phyloP scores from a whole-genome alignment of 768 basidiomycete species.

The Nidularia pulvinata region DNA sequence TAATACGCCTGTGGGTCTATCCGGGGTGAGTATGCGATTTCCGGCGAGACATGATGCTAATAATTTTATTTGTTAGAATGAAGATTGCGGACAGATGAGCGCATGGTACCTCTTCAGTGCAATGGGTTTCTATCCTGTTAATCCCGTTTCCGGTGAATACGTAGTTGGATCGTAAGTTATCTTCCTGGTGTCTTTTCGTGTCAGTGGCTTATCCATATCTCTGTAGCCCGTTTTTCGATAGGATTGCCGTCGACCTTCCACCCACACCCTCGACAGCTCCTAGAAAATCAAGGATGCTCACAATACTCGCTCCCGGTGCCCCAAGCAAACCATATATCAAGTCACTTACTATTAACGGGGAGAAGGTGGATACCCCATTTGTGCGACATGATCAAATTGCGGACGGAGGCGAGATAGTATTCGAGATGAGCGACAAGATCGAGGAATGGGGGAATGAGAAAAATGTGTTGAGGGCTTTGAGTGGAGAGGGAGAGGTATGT shows the following conservation, averaged over 20 bases:
- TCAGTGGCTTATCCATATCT: background rate
- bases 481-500: background rate
- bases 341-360: slow-evolving; percentile 57
- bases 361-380: slow-evolving; percentile 36
- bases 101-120: slow-evolving; percentile 87
- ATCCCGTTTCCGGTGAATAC: slow-evolving; percentile 77
- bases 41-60: background rate
- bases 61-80: slow-evolving; percentile 48
- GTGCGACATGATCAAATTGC: slow-evolving; percentile 64
- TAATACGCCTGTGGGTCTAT: slow-evolving; percentile 64
- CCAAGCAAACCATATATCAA: slow-evolving; percentile 59
- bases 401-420: slow-evolving; percentile 54
- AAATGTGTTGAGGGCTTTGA: slow-evolving; percentile 11
- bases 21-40: slow-evolving; percentile 49
- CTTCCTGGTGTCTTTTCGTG: background rate
- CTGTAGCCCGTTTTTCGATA: slow-evolving; percentile 47
- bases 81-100: slow-evolving; percentile 92
- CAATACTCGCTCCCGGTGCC: slow-evolving; percentile 58
- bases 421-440: slow-evolving; percentile 58
- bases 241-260: slow-evolving; percentile 57
- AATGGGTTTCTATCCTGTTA: slow-evolving; percentile 84
- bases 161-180: slow-evolving; percentile 67
- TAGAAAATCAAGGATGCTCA: slow-evolving; percentile 29
- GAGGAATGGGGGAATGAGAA: slow-evolving; percentile 30
- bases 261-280: slow-evolving; percentile 12